These are phyloP conservation scores for Arctium lappa DNA, from an alignment of 129 eudicot species.

Conservation along the genomic window DNA sequence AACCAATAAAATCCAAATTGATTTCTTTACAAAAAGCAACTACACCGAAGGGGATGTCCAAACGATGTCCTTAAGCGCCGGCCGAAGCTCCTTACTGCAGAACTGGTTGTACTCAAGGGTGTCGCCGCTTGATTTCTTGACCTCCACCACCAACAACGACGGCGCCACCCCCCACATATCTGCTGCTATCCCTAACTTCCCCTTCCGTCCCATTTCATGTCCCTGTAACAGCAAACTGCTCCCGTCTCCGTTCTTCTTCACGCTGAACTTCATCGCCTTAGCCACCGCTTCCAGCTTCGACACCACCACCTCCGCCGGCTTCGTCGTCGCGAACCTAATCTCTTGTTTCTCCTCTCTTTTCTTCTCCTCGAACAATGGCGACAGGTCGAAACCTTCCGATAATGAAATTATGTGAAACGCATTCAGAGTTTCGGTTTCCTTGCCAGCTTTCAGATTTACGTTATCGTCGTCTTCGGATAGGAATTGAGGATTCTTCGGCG, in stretches of 20 bases:
- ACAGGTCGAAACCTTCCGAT: constrained; percentile 79
- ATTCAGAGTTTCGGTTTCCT: constrained; percentile 51
- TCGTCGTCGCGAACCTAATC: constrained; percentile 66
- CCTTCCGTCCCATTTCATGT: constrained; percentile 65
- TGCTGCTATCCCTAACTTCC: constrained; percentile 61
- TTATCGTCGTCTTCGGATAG: constrained; percentile 23
- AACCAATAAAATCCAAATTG: background rate
- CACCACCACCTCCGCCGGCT: constrained; percentile 61
- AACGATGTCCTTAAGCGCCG: constrained; percentile 72
- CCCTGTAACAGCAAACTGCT: constrained; percentile 69
- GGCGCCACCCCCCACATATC: constrained; percentile 68
- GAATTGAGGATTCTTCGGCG: constrained; percentile 26
- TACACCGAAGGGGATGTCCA: constrained; percentile 28
- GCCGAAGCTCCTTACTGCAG: constrained; percentile 78
- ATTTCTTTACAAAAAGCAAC: background rate
- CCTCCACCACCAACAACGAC: constrained; percentile 80
- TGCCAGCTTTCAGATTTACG: constrained; percentile 13
- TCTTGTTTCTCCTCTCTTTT: constrained; percentile 50
- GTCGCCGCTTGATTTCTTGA: constrained; percentile 76
- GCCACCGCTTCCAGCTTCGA: constrained; percentile 69
- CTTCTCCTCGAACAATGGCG: constrained; percentile 89
- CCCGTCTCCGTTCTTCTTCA: constrained; percentile 43
- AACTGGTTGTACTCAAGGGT: constrained; percentile 80
- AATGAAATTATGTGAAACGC: constrained; percentile 90
- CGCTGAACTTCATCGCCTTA: constrained; percentile 42